These are phyloP conservation scores for Cicer cuneatum DNA, from an alignment of 306 rosid species.

Conservation along the genomic window DNA sequence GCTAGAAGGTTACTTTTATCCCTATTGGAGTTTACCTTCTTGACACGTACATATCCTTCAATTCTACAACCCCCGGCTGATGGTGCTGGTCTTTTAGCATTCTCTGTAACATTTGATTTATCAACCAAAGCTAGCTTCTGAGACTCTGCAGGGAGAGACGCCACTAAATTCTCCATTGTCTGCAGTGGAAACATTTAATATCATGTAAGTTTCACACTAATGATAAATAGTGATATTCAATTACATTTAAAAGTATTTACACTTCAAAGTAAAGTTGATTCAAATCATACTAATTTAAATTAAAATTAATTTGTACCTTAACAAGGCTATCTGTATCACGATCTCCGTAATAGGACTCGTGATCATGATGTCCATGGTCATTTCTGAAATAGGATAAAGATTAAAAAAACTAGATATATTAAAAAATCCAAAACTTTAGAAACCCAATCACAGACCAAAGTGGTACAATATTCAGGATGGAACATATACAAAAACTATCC, in stretches of 20 bases:
- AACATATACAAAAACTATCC: constrained; percentile 9
- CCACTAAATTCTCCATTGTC: constrained; percentile 84
- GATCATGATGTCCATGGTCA: constrained; percentile 94
- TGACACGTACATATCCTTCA: constrained; percentile 94
- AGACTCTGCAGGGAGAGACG: constrained; percentile 63
- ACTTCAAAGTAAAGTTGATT: constrained; percentile 34
- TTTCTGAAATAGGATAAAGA: constrained; percentile 58
- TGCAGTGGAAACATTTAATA: constrained; percentile 51
- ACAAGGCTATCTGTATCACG: constrained; percentile 88
- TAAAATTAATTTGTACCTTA: constrained; percentile 62
- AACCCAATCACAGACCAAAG: constrained; percentile 12
- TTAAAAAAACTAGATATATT: constrained; percentile 23
- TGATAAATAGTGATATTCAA: constrained; percentile 22
- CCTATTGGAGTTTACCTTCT: constrained; percentile 65
- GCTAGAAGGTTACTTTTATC: constrained; percentile 16
- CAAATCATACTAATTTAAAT: constrained; percentile 36
- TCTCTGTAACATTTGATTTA: constrained; percentile 55
- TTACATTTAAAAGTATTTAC: constrained; percentile 31
- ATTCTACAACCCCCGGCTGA: constrained; percentile 88
- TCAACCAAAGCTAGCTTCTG: constrained; percentile 61
- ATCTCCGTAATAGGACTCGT: constrained; percentile 94
- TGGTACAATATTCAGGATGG: constrained; percentile 31
- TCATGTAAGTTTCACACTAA: constrained; percentile 43
- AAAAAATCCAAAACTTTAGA: constrained; percentile 36
- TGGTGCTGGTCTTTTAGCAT: constrained; percentile 87